Base-by-base conservation (phyloP, 331 rosid genomes). In the Phaseolus coccineus region DNA sequence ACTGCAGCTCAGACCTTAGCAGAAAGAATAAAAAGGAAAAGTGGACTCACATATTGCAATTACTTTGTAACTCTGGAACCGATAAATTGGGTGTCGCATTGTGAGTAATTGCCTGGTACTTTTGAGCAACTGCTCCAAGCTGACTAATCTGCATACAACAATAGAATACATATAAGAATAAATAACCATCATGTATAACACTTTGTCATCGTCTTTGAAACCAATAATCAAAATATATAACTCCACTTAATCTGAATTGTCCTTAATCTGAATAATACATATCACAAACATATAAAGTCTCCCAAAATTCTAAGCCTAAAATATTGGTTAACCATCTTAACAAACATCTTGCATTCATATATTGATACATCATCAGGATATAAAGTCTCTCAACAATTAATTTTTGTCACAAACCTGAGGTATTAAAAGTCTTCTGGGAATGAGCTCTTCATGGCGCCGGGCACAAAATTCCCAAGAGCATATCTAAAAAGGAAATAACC, bases 401-500 rank as follows among this genome's bases (percentile, higher is more conserved):
- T 25, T n/a, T 73, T 80, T 73, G 52, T 47, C 57, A 74, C 53
- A 81, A 72, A 94, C 98, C 98, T 94, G 98, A 78, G 97, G 98
- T 76, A 94, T 89, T 85, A 94, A 81, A 83, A 91, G 82, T 91
- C 94, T 88, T 85, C 97, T 85, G 64, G 98, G 98, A 76, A 94
- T 94, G 65, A 94, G 97, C 85, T 94, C 98, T 83, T 94, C 98
- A 81, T 94, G 98, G 14, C 94, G 98, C 67, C 98, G 92, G 58
- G 97, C 98, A 88, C 98, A 94, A 81, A 94, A 94, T 79, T 94
- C 98, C 98, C 98, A 94, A 35, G 98, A 94, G 77, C 98, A 94
- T 79, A 94, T 94, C 98, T 94, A 84, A 58, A 59, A 86, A 70
- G 72, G 50, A 84, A 55, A 51, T 27, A 52, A 77, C 71, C 48